These are phyloP conservation scores for Glycyrrhiza uralensis DNA, from an alignment of 306 rosid genomes.

Conservation along the genomic window DNA sequence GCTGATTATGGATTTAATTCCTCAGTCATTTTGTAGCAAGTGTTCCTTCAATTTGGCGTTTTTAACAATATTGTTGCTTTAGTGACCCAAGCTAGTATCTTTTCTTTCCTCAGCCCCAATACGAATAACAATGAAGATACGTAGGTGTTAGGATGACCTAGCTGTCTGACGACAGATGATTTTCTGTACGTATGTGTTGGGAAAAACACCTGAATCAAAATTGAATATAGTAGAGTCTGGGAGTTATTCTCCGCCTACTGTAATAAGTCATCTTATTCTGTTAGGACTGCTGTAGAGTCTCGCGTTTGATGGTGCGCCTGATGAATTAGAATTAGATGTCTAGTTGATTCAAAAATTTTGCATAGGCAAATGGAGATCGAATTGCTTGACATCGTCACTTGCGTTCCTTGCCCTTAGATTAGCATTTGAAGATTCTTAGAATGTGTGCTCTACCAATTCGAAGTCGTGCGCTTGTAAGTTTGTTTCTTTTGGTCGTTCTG, in stretches of 20 bases:
- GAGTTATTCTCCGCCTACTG: background rate
- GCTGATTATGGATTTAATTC: conserved; percentile 25
- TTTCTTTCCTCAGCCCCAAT: background rate
- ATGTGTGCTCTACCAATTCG: too few species aligned
- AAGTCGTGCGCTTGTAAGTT: too few species aligned
- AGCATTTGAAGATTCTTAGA: too few species aligned
- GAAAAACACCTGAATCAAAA: conserved; percentile 2
- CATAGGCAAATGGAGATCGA: too few species aligned
- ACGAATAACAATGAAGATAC: background rate
- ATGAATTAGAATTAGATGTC: too few species aligned
- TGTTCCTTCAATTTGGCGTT: conserved; percentile 24
- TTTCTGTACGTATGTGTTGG: conserved; percentile 5
- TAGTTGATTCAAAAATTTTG: too few species aligned
- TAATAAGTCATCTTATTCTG: background rate
- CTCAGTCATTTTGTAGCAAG: conserved; percentile 33
- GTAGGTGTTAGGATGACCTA: conserved; percentile 18
- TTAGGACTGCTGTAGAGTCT: background rate
- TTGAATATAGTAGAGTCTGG: background rate
- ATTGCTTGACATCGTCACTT: too few species aligned
- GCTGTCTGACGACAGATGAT: conserved; percentile 21
- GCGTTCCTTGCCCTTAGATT: too few species aligned
- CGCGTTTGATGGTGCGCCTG: background rate
- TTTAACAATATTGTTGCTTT: conserved; percentile 19
- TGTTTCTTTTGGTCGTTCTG: too few species aligned
- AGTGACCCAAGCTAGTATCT: conserved; percentile 9